A percentile compares a stretch with the other conserved stretches of the same genome.
These are phyloP conservation scores for Dendrobium catenatum DNA, from an alignment of 106 monocot species.

Conservation along the genomic window DNA sequence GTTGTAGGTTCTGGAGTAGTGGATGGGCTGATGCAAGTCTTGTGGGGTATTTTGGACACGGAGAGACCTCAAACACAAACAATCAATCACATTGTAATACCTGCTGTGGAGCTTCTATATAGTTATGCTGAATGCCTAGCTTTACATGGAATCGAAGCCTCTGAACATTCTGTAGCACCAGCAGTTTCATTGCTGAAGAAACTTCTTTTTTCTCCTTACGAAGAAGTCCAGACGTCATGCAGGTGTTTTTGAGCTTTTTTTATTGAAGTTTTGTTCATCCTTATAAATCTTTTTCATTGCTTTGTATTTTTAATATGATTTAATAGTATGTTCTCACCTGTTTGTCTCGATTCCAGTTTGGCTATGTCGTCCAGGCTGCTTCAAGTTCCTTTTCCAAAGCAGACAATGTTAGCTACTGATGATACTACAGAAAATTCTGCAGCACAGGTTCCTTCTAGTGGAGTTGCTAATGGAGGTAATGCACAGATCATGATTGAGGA, in stretches of 20 bases:
- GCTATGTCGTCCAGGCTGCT: constrained; percentile 98
- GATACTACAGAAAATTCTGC: constrained; percentile 54
- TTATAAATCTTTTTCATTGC: constrained; percentile 8
- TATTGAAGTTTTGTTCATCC: not conserved
- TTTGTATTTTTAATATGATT: not conserved
- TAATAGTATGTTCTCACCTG: not conserved
- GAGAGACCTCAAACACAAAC: constrained; percentile 94
- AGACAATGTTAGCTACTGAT: constrained; percentile 80
- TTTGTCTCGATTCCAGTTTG: constrained; percentile 49
- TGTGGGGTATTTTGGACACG: constrained; percentile 82
- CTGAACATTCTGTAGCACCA: constrained; percentile 57
- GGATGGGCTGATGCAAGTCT: constrained; percentile 89
- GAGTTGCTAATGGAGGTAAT: constrained; percentile 40
- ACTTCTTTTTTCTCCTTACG: constrained; percentile 88
- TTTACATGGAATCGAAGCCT: constrained; percentile 44
- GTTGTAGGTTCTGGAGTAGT: constrained; percentile 73
- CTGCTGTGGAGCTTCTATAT: constrained; percentile 93
- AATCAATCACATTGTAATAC: constrained; percentile 81
- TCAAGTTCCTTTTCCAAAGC: constrained; percentile 97
- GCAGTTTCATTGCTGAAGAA: constrained; percentile 78
- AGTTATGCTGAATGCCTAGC: constrained; percentile 97
- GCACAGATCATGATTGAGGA: constrained; percentile 82
- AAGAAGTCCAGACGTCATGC: constrained; percentile 87
- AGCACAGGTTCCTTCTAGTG: constrained; percentile 39
- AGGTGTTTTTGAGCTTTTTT: constrained; percentile 34